Evolutionary conservation across 306 rosid species (phyloP).

Genomic region (Dalbergia oliveri): DNA sequence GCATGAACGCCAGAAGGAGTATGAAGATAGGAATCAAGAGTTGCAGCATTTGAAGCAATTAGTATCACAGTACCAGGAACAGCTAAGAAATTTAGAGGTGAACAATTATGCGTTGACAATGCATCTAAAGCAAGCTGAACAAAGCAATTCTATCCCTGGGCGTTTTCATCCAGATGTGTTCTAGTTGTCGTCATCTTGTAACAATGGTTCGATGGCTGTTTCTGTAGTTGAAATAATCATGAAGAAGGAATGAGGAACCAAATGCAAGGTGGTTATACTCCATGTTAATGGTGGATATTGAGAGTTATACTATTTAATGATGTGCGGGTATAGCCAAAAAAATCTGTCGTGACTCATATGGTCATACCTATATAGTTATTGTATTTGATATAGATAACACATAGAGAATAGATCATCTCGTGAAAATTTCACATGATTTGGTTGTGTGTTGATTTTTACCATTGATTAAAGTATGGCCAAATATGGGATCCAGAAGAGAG

Average conservation of each 20-base stretch:
- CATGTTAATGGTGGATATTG: background rate
- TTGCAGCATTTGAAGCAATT: slow-evolving; percentile 78
- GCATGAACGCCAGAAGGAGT: slow-evolving; percentile 81
- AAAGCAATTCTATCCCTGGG: slow-evolving; percentile 84
- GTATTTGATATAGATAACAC: background rate
- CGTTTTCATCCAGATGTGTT: slow-evolving; percentile 88
- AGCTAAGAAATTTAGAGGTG: slow-evolving; percentile 85
- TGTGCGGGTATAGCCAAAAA: background rate
- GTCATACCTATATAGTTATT: background rate
- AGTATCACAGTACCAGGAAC: slow-evolving; percentile 83
- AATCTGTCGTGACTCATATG: background rate
- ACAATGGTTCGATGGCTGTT: slow-evolving; percentile 6
- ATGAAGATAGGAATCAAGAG: slow-evolving; percentile 70
- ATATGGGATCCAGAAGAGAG: too few species aligned
- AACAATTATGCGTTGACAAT: slow-evolving; percentile 86
- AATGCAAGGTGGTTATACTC: slow-evolving; percentile 13
- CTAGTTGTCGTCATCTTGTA: slow-evolving; percentile 59
- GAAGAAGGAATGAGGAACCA: slow-evolving; percentile 17
- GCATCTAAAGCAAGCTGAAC: slow-evolving; percentile 90
- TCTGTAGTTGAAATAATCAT: slow-evolving; percentile 30
- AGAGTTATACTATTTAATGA: slow-evolving; percentile 10
- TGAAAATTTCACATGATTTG: too few species aligned
- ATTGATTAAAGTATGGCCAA: too few species aligned
- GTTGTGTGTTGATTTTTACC: too few species aligned
- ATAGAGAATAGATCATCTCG: too few species aligned